Evolutionary conservation across 2,329 filamentous ascomycete genomes (phyloP).

Genomic region (Alternaria longipes): DNA sequence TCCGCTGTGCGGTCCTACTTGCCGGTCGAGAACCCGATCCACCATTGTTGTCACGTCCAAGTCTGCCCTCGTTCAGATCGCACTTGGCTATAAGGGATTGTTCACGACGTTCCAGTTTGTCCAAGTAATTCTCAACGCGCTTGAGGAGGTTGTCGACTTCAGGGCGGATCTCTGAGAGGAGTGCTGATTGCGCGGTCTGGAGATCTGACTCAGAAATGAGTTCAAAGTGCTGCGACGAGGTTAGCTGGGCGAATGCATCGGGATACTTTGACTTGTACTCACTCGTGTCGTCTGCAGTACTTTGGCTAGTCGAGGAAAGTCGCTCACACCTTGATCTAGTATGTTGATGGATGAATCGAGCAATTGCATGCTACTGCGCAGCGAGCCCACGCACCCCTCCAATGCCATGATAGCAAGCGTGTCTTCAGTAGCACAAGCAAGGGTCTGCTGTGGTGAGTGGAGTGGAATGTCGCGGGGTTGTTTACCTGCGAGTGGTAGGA

Average conservation of each 20-base stretch:
- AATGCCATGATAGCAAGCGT: constrained; percentile 49
- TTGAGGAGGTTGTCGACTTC: constrained; percentile 81
- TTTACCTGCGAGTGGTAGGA: constrained; percentile 11
- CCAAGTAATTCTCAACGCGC: constrained; percentile 83
- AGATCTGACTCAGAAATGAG: constrained; percentile 87
- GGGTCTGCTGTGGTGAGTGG: background rate
- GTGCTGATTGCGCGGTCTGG: constrained; percentile 79
- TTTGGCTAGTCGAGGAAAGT: constrained; percentile 69
- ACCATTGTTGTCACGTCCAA: constrained; percentile 54
- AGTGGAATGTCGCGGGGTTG: constrained; percentile 29
- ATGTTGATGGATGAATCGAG: constrained; percentile 71
- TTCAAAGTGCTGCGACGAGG: constrained; percentile 78
- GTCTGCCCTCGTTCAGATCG: constrained; percentile 80
- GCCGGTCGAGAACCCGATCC: constrained; percentile 35
- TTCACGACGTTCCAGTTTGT: constrained; percentile 83
- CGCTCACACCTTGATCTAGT: constrained; percentile 68
- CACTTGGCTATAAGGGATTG: constrained; percentile 83
- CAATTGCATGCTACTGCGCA: constrained; percentile 68
- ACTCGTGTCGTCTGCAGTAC: constrained; percentile 71
- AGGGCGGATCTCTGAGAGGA: constrained; percentile 89
- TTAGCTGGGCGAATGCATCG: background rate
- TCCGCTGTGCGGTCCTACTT: constrained; percentile 33
- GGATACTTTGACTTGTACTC: constrained; percentile 33
- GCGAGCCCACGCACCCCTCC: constrained; percentile 67
- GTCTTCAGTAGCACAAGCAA: background rate